Evolutionary conservation across 495 filamentous ascomycete species (phyloP).

Genomic region (Parathielavia appendiculata): DNA sequence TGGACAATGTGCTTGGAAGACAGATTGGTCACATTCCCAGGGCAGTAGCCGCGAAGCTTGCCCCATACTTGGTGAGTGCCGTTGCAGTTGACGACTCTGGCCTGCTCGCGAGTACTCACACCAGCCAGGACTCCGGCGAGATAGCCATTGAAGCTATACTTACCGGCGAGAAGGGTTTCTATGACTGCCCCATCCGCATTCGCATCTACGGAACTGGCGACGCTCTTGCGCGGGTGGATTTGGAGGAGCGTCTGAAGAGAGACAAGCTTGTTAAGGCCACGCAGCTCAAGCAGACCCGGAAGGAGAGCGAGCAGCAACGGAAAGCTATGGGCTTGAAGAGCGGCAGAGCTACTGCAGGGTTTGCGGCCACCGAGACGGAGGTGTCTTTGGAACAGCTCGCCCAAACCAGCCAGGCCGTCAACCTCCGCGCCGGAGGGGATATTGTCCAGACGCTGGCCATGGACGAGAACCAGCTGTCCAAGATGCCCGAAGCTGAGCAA

Average conservation of each 20-base stretch:
- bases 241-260: slow-evolving; percentile 57
- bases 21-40: slow-evolving; percentile 81
- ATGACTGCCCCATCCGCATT: slow-evolving; percentile 66
- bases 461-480: slow-evolving; percentile 62
- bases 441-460: slow-evolving; percentile 64
- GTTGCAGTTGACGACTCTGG: background rate
- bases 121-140: slow-evolving; percentile 29
- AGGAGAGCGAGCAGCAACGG: slow-evolving; percentile 47
- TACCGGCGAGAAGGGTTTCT: slow-evolving; percentile 54
- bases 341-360: slow-evolving; percentile 31
- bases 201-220: slow-evolving; percentile 62
- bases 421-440: slow-evolving; percentile 52
- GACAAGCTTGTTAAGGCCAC: slow-evolving; percentile 52
- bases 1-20: slow-evolving; percentile 69
- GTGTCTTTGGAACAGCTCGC: slow-evolving; percentile 56
- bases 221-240: slow-evolving; percentile 39
- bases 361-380: slow-evolving; percentile 32
- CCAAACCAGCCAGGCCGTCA: slow-evolving; percentile 59
- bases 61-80: slow-evolving; percentile 55
- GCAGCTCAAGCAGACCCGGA: slow-evolving; percentile 44
- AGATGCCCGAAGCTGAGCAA: slow-evolving; percentile 68
- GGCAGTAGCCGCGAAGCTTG: slow-evolving; percentile 60
- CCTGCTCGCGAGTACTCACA: background rate
- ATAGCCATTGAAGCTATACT: slow-evolving; percentile 60
- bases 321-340: slow-evolving; percentile 33